Percentiles rank a stretch among this genome's conserved stretches.
Conservation (phyloP, 768 basidiomycete species). For the Xerocomellus chrysenteron region DNA sequence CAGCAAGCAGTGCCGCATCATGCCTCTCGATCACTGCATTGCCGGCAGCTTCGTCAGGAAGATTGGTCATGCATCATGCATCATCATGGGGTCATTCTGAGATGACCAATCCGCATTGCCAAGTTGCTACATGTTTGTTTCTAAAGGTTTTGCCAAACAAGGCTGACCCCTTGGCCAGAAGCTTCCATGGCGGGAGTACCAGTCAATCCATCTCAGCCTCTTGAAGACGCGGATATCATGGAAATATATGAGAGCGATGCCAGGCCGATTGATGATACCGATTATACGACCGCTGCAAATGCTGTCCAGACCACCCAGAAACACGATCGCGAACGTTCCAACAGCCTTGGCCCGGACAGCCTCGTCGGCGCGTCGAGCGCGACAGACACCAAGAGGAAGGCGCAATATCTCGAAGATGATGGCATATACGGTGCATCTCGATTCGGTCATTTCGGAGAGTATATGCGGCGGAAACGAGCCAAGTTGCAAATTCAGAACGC, state of each 20-base stretch:
- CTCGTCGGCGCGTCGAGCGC: background rate
- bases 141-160: conserved; percentile 5
- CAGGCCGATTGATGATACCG: conserved; percentile 9
- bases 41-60: too few species aligned
- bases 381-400: conserved; percentile 19
- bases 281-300: conserved; percentile 22
- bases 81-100: too few species aligned
- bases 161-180: conserved; percentile 2
- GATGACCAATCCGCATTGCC: too few species aligned
- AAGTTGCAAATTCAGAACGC: conserved; percentile 85
- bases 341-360: conserved; percentile 4
- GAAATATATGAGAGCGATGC: conserved; percentile 12
- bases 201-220: background rate
- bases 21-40: too few species aligned
- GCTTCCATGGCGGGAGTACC: background rate
- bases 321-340: conserved; percentile 35
- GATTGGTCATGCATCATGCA: too few species aligned
- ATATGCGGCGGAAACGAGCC: conserved; percentile 87
- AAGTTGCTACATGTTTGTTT: background rate
- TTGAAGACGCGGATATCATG: conserved; percentile 35
- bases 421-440: conserved; percentile 70
- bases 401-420: conserved; percentile 29
- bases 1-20: too few species aligned
- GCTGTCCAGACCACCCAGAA: conserved; percentile 35
- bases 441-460: conserved; percentile 85